Conservation (phyloP, 179 eudicot species). For the Beta corolliflora region DNA sequence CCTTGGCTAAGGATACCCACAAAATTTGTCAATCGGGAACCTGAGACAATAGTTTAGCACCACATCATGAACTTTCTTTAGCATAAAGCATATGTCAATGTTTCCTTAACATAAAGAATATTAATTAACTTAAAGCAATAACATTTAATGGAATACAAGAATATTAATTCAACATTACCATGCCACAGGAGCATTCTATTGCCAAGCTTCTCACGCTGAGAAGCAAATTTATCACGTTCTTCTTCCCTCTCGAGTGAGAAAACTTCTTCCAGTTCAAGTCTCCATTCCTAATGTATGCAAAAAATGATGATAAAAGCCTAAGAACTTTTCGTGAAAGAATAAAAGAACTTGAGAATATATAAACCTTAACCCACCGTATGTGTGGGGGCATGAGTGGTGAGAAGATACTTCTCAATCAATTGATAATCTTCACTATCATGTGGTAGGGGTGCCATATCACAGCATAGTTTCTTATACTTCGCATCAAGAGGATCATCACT, state of each 20-base stretch:
- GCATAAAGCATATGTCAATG: not conserved
- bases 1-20: constrained; percentile 99
- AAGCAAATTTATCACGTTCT: constrained; percentile 76
- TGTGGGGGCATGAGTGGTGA: constrained; percentile 96
- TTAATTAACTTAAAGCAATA: not conserved
- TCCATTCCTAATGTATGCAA: constrained; percentile 61
- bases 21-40: constrained; percentile 95
- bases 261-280: constrained; percentile 94
- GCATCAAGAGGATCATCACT: constrained; percentile 76
- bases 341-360: not conserved
- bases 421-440: constrained; percentile 81
- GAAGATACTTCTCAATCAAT: constrained; percentile 89
- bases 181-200: constrained; percentile 99
- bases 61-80: not conserved
- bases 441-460: constrained; percentile 77
- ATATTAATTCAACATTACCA: constrained; percentile 44
- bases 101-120: not conserved
- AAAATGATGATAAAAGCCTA: constrained; percentile 8
- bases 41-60: constrained; percentile 37
- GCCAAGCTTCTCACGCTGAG: constrained; percentile 70
- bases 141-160: not conserved
- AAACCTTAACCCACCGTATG: constrained; percentile 64
- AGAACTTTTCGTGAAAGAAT: not conserved
- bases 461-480: constrained; percentile 78
- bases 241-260: constrained; percentile 88